These are phyloP conservation scores for Xylaria sp. DNA, from an alignment of 2,329 filamentous ascomycete genomes.

Conservation along the genomic window DNA sequence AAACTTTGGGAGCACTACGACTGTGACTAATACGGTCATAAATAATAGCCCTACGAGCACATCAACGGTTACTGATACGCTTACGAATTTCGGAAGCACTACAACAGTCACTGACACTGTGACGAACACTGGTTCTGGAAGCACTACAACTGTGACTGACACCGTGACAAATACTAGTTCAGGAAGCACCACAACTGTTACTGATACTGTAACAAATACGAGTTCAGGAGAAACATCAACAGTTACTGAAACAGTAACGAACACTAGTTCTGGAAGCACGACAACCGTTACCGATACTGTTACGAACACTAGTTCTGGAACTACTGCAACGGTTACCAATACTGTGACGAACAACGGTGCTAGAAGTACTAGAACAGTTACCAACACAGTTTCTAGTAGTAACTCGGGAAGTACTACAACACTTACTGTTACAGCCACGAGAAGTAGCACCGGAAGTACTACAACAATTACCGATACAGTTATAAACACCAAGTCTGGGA, in stretches of 20 bases:
- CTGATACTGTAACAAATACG: no score
- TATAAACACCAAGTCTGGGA: neutral
- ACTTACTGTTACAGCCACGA: neutral
- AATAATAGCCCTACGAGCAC: no score
- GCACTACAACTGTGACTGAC: no score
- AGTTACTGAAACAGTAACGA: neutral
- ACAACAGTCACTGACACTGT: no score
- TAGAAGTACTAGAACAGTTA: neutral
- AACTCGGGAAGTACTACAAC: neutral
- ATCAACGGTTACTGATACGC: no score
- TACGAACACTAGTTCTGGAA: neutral
- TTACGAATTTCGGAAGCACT: no score
- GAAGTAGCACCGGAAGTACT: neutral
- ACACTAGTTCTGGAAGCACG: neutral
- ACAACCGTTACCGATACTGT: neutral
- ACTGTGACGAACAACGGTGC: neutral
- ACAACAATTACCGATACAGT: constrained; percentile 5
- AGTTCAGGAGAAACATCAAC: neutral
- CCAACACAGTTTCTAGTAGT: no score
- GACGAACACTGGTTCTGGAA: no score
- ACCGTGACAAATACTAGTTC: no score
- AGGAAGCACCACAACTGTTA: no score
- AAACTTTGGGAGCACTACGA: no score
- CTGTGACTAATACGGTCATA: no score
- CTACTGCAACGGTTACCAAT: neutral